phyloP scores from a whole-genome alignment of 768 basidiomycete genomes.

The Baorangia bicolor region DNA sequence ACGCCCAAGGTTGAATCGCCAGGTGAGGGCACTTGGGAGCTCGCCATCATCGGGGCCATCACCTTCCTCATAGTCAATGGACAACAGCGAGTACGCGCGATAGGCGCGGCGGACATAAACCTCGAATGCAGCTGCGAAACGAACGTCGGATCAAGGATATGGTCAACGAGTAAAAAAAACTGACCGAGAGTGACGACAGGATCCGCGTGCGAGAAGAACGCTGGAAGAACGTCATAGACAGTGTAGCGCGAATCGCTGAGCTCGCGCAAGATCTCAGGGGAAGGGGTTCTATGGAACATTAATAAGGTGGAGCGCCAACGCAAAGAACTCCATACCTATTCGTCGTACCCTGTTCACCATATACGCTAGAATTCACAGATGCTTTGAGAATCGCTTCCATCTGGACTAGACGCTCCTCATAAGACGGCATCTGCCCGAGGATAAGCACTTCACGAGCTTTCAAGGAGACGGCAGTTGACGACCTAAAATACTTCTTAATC shows the following conservation, averaged over 20 bases:
- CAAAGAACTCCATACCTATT: slow-evolving; percentile 46
- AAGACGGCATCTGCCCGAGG: slow-evolving; percentile 93
- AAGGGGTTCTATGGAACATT: slow-evolving; percentile 60
- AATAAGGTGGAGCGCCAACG: not conserved
- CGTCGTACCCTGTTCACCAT: slow-evolving; percentile 75
- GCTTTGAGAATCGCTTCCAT: slow-evolving; percentile 93
- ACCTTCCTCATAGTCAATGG: slow-evolving; percentile 94
- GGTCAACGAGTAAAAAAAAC: slow-evolving; percentile 22
- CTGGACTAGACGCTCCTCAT: slow-evolving; percentile 89
- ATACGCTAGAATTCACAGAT: slow-evolving; percentile 83
- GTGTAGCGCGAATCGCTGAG: slow-evolving; percentile 95
- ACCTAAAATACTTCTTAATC: slow-evolving; percentile 43
- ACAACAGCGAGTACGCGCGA: slow-evolving; percentile 86
- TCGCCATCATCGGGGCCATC: slow-evolving; percentile 83
- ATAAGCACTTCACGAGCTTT: slow-evolving; percentile 98
- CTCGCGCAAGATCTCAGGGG: slow-evolving; percentile 84
- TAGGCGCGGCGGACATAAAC: slow-evolving; percentile 96
- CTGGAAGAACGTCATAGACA: slow-evolving; percentile 94
- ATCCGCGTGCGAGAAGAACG: slow-evolving; percentile 90
- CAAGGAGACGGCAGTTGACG: slow-evolving; percentile 86
- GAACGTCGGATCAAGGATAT: not conserved
- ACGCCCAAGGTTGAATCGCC: slow-evolving; percentile 94
- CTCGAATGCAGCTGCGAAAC: slow-evolving; percentile 77
- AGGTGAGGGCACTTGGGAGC: slow-evolving; percentile 75
- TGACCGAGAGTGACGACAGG: slow-evolving; percentile 79